Base-by-base conservation (phyloP, 768 basidiomycete species). In the Ramaria sp. region DNA sequence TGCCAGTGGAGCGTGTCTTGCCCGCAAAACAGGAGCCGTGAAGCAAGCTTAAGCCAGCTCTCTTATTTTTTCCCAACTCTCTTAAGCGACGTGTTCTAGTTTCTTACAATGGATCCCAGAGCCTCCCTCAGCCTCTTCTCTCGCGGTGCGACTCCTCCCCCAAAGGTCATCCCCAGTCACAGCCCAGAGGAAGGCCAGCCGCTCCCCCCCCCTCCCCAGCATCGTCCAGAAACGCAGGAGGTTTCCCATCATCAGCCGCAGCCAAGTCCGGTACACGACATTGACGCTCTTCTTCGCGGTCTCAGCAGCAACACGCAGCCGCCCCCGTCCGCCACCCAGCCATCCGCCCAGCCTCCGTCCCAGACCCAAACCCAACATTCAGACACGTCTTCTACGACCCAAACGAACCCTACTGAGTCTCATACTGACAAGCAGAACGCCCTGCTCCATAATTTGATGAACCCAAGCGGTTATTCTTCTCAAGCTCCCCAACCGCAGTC, bases 391-490 rank as follows among this genome's bases (percentile, higher is more conserved):
- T 37, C 55, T 22, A 57, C 55, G 46, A 39, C 55, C 20, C 55
- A 47, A 47, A 30, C 53, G 20, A 31, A 30, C n/a, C 41, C 41
- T 24, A 24, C 37, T 11, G 53, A 54, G 24, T 54, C 53, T 30
- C 53, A 54, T 27, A 47, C 78, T 0, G 88, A 91, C 54, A 77
- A 84, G 59, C 87, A 91, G 71, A 87, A 78, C 64, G 85, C 88
- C 0, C 73, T 91, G 50, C 74, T 91, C 45, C 62, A 54, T 64
- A 39, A 50, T 51, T 59, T 56, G 63, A 59, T 54, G 69, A 65
- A 27, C 65, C 67, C 38, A 30, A 45, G 38, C n/a, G 60, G 62
- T 37, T 65, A 67, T 27, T 70, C 78, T 11, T 84, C 82, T 63
- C 85, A 86, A 4, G 4, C 34, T 10, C 84, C 82, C 63, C 85